Evolutionary conservation across 768 basidiomycete species (phyloP).

Genomic region (Boletus reticulatus): DNA sequence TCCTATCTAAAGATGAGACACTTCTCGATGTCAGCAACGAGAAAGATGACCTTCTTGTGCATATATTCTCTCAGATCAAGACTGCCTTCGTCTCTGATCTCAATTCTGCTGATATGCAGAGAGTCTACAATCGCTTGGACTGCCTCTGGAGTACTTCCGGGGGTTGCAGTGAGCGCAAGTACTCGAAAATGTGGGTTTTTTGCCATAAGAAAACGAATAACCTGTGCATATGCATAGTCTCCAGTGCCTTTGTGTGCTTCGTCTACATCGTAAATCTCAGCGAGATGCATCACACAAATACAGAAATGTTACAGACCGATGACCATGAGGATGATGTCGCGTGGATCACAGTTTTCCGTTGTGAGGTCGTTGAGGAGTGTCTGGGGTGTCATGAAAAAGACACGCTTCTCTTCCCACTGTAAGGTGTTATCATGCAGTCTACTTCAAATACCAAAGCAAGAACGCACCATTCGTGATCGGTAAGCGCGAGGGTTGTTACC

Average conservation of each 20-base stretch:
- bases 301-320: slow-evolving; percentile 54
- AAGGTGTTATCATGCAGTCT: not conserved
- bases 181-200: slow-evolving; percentile 93
- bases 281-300: not conserved
- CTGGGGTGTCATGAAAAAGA: slow-evolving; percentile 97
- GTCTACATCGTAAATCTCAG: slow-evolving; percentile 47
- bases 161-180: slow-evolving; percentile 93
- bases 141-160: slow-evolving; percentile 81
- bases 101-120: slow-evolving; percentile 91
- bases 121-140: slow-evolving; percentile 90
- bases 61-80: slow-evolving; percentile 84
- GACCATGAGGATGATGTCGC: slow-evolving; percentile 83
- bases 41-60: slow-evolving; percentile 71
- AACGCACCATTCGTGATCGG: slow-evolving; percentile 60
- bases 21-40: not conserved
- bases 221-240: slow-evolving; percentile 88
- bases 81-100: slow-evolving; percentile 90
- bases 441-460: not conserved
- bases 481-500: slow-evolving; percentile 59
- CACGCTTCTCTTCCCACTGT: slow-evolving; percentile 79
- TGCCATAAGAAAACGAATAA: slow-evolving; percentile 86
- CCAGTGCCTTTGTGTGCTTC: slow-evolving; percentile 96
- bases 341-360: slow-evolving; percentile 68
- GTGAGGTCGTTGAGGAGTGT: slow-evolving; percentile 86
- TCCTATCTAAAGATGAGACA: slow-evolving; percentile 40